phyloP scores from a whole-genome alignment of 768 basidiomycete genomes.

The Epithele typhae region DNA sequence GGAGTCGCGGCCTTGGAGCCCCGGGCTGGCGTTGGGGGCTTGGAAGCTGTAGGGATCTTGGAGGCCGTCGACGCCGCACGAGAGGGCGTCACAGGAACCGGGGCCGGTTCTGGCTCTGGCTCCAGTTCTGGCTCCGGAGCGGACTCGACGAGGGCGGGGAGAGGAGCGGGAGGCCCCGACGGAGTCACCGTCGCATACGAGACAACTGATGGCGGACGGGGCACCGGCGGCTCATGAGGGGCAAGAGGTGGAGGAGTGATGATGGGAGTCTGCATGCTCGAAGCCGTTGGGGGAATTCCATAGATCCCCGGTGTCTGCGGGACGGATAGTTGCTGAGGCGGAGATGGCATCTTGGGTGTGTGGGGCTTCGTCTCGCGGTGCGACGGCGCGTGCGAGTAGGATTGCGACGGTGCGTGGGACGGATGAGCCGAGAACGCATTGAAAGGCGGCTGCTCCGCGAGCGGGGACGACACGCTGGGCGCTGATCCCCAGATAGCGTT shows the following conservation, averaged over 20 bases:
- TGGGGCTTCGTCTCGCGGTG: conserved; percentile 5
- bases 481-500: conserved; percentile 44
- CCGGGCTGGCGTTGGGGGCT: neutral
- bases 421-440: conserved; percentile 7
- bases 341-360: neutral
- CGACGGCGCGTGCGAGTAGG: too few species aligned
- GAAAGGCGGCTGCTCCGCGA: conserved; percentile 13
- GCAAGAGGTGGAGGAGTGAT: conserved; percentile 6
- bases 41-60: conserved; percentile 2
- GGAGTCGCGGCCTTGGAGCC: conserved; percentile 10
- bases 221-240: neutral
- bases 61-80: neutral
- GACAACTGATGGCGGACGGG: conserved; percentile 5
- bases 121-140: neutral
- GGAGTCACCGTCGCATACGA: conserved; percentile 4
- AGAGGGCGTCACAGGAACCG: neutral
- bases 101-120: neutral
- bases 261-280: conserved; percentile 7
- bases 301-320: conserved; percentile 1
- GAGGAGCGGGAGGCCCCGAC: conserved; percentile 1
- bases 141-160: neutral
- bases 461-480: conserved; percentile 6
- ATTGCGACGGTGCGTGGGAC: too few species aligned
- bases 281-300: conserved; percentile 2
- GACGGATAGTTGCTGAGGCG: conserved; percentile 3